phyloP scores from a whole-genome alignment of 768 basidiomycete genomes.

The Russula earlei region DNA sequence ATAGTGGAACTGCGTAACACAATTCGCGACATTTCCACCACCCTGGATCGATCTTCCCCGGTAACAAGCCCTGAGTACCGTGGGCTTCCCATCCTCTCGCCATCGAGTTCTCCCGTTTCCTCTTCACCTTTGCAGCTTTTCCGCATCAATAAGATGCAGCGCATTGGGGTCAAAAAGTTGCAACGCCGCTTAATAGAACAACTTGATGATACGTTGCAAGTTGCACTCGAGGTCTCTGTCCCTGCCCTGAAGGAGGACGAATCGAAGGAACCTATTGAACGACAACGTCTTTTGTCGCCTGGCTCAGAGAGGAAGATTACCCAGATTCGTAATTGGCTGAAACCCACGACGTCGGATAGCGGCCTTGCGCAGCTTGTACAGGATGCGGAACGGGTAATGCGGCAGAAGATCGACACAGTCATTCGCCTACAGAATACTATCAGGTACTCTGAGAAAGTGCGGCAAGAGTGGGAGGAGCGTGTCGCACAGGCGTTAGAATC shows the following conservation, averaged over 20 bases:
- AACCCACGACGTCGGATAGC: constrained; percentile 76
- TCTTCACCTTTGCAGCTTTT: constrained; percentile 73
- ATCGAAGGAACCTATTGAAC: constrained; percentile 82
- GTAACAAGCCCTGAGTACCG: constrained; percentile 68
- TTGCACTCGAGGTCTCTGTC: constrained; percentile 72
- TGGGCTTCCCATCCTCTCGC: constrained; percentile 74
- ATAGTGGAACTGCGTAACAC: constrained; percentile 80
- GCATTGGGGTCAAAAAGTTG: constrained; percentile 71
- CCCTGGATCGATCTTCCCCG: constrained; percentile 70
- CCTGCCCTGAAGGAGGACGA: constrained; percentile 90
- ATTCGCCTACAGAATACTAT: constrained; percentile 96
- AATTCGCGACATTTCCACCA: constrained; percentile 64
- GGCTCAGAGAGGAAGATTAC: constrained; percentile 82
- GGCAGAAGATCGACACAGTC: constrained; percentile 90
- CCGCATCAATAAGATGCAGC: constrained; percentile 62
- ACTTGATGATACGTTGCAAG: constrained; percentile 75
- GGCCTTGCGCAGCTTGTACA: constrained; percentile 76
- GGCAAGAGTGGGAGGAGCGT: constrained; percentile 93
- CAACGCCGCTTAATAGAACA: constrained; percentile 76
- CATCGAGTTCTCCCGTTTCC: constrained; percentile 60
- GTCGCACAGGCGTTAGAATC: constrained; percentile 59
- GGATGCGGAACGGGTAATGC: constrained; percentile 83
- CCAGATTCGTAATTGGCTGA: constrained; percentile 77
- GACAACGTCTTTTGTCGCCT: constrained; percentile 84
- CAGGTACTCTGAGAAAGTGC: constrained; percentile 91